Evolutionary conservation across 257 asterid genomes (phyloP).

Genomic region (Solanum chmielewskii): DNA sequence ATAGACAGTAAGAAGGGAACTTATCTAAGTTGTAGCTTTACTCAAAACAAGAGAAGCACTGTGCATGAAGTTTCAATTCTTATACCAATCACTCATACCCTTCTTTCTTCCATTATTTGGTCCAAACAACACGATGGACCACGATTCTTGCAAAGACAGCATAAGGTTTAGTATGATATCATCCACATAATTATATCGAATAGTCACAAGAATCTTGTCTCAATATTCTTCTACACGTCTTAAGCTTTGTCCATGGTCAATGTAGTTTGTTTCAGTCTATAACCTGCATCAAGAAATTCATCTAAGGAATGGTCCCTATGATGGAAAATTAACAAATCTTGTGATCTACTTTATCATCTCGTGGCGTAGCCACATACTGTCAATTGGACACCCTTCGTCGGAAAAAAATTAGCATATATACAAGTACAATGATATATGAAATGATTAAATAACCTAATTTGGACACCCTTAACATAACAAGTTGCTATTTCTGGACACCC

Average conservation of each 20-base stretch:
- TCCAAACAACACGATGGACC: background rate
- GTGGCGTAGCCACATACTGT: too few relatives aligned
- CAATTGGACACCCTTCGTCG: too few relatives aligned
- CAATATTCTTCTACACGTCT: background rate
- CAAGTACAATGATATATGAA: too few relatives aligned
- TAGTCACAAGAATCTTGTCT: background rate
- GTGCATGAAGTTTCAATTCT: background rate
- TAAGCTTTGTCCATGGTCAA: background rate
- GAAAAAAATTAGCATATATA: too few relatives aligned
- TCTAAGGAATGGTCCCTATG: background rate
- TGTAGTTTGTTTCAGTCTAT: background rate
- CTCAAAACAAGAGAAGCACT: background rate
- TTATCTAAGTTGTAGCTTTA: background rate
- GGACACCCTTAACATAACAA: too few relatives aligned
- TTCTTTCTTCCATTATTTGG: background rate
- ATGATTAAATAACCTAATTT: too few relatives aligned
- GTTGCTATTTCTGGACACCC: too few relatives aligned
- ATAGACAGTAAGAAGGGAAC: background rate
- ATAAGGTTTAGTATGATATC: background rate
- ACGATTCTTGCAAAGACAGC: background rate
- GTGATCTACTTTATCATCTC: background rate
- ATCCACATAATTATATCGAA: background rate
- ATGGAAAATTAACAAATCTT: background rate
- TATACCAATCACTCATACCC: background rate
- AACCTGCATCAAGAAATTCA: background rate